These are phyloP conservation scores for Leccinellum rugosiceps DNA, from an alignment of 768 basidiomycete species.

Conservation along the genomic window DNA sequence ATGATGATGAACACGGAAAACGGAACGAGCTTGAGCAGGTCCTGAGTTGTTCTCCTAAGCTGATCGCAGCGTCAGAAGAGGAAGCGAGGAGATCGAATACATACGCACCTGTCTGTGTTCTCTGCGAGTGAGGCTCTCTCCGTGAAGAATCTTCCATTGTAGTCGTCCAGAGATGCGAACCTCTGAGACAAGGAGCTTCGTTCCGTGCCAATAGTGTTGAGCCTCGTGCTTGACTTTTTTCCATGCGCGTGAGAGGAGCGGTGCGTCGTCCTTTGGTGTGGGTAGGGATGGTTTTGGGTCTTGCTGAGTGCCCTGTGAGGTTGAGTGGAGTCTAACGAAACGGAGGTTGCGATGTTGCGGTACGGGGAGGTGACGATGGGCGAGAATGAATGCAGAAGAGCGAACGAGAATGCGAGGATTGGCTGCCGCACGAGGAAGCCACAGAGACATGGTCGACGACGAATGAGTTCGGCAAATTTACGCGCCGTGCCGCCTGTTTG, in stretches of 20 bases:
- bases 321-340: slow-evolving; percentile 16
- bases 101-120: slow-evolving; percentile 82
- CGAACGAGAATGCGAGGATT: slow-evolving; percentile 26
- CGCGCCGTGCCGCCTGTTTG: slow-evolving; percentile 1
- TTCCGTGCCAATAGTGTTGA: slow-evolving; percentile 94
- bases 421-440: slow-evolving; percentile 59
- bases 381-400: slow-evolving; percentile 11
- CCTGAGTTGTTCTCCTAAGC: slow-evolving; percentile 91
- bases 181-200: slow-evolving; percentile 91
- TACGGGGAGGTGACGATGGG: slow-evolving; percentile 28
- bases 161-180: slow-evolving; percentile 85
- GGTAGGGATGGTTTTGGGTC: slow-evolving; percentile 52
- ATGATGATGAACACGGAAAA: slow-evolving; percentile 94
- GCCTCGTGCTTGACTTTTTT: slow-evolving; percentile 94
- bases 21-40: slow-evolving; percentile 88
- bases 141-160: slow-evolving; percentile 90
- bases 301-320: slow-evolving; percentile 2
- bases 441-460: slow-evolving; percentile 59
- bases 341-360: not conserved
- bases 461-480: slow-evolving; percentile 1
- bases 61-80: slow-evolving; percentile 28
- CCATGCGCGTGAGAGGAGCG: slow-evolving; percentile 69
- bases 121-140: slow-evolving; percentile 85
- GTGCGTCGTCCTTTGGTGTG: slow-evolving; percentile 42
- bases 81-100: not conserved